Conservation (phyloP, 2,329 filamentous ascomycete genomes). For the Fusarium sp. region DNA sequence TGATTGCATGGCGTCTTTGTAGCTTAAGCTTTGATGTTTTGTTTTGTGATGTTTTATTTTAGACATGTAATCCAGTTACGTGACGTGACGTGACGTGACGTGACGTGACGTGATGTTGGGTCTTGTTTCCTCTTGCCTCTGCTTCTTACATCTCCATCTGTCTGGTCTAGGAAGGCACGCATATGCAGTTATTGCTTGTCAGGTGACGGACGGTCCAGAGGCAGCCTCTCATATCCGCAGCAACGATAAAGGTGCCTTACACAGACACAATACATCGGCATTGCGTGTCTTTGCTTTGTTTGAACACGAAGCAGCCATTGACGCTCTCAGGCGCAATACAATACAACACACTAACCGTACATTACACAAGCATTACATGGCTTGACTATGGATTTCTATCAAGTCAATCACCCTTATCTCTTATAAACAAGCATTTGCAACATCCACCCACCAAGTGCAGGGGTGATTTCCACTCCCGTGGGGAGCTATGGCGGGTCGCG, state of each 20-base stretch:
- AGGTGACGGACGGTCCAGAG: slow-evolving; percentile 11
- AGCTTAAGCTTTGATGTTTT: not conserved
- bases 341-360: not conserved
- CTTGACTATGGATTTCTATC: too few species aligned
- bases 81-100: too few species aligned
- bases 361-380: not conserved
- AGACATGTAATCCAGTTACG: not conserved
- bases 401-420: too few species aligned
- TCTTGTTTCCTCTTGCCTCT: slow-evolving; percentile 35
- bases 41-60: slow-evolving; percentile 4
- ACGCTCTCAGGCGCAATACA: slow-evolving; percentile 7
- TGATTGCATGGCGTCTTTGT: slow-evolving; percentile 15
- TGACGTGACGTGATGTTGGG: not conserved
- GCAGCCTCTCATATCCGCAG: slow-evolving; percentile 22
- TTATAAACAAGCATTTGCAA: slow-evolving; percentile 21
- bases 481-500: slow-evolving; percentile 44
- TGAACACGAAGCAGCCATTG: slow-evolving; percentile 11
- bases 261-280: slow-evolving; percentile 5
- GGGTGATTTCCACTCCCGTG: slow-evolving; percentile 34
- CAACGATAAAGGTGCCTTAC: not conserved
- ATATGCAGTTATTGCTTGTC: slow-evolving; percentile 18
- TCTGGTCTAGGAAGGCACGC: slow-evolving; percentile 18
- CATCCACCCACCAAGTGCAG: slow-evolving; percentile 29
- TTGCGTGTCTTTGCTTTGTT: slow-evolving; percentile 8
- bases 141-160: not conserved